phyloP scores from a whole-genome alignment of 306 rosid species.

The Lathyrus sativus region DNA sequence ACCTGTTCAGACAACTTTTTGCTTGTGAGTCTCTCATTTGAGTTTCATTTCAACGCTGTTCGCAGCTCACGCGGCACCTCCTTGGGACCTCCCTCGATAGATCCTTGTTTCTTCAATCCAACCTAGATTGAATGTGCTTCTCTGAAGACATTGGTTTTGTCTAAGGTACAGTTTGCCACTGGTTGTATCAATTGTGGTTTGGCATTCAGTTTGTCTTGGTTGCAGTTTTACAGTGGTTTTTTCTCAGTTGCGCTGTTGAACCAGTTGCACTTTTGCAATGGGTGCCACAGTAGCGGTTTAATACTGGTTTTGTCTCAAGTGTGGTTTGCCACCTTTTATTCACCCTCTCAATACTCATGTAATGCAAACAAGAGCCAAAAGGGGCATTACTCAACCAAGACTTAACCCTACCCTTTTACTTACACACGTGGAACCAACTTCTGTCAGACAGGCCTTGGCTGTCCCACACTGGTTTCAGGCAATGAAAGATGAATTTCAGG shows the following conservation, averaged over 20 bases:
- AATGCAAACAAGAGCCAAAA: no score
- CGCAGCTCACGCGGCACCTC: background rate
- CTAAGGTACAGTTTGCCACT: background rate
- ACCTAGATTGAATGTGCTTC: constrained; percentile 4
- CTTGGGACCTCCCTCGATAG: background rate
- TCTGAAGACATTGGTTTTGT: background rate
- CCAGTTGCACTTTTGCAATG: no score
- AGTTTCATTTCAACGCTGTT: background rate
- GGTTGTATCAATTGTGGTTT: background rate
- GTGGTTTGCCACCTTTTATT: no score
- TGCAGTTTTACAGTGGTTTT: background rate
- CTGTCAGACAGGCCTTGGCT: no score
- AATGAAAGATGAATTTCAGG: no score
- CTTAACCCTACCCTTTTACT: no score
- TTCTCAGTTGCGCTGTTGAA: no score
- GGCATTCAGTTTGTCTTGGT: background rate
- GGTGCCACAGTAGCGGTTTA: no score
- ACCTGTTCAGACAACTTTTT: background rate
- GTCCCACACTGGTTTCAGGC: no score
- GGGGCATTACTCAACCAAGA: no score
- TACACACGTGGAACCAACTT: no score
- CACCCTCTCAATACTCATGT: no score
- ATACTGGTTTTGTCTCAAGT: background rate
- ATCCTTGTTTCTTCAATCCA: background rate
- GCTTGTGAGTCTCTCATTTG: background rate